Conservation (phyloP, 2,329 filamentous ascomycete species). For the Didymella segeticola region DNA sequence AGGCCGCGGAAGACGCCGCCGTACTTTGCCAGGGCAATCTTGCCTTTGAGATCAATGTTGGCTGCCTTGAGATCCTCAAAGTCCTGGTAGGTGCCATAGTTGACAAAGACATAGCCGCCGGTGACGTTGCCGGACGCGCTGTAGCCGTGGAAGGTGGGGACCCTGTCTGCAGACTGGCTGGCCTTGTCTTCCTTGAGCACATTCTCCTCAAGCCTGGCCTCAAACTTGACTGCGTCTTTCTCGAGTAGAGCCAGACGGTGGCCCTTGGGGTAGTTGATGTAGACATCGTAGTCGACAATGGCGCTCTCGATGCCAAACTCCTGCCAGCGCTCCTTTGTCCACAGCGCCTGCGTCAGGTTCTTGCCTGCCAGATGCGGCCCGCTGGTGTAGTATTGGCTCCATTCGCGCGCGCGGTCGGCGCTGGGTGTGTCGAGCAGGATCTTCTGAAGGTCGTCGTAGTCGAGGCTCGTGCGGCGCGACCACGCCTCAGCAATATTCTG, state of each 20-base stretch:
- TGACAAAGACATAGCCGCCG: constrained; percentile 83
- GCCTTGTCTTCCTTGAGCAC: constrained; percentile 83
- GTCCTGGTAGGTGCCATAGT: constrained; percentile 87
- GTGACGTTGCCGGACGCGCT: constrained; percentile 93
- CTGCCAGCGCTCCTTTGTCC: constrained; percentile 58
- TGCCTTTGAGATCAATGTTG: constrained; percentile 78
- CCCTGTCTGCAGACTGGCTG: constrained; percentile 71
- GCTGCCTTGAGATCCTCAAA: constrained; percentile 81
- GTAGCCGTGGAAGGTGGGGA: constrained; percentile 95
- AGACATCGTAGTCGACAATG: constrained; percentile 59
- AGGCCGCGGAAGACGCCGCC: constrained; percentile 86
- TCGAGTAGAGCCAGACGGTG: constrained; percentile 56
- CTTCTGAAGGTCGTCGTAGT: constrained; percentile 62
- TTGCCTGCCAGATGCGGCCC: constrained; percentile 60
- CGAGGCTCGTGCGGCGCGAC: constrained; percentile 55
- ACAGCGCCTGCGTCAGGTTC: constrained; percentile 59
- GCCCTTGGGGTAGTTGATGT: constrained; percentile 59
- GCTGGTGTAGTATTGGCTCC: constrained; percentile 59
- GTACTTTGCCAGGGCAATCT: constrained; percentile 87
- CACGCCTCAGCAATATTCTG: constrained; percentile 46
- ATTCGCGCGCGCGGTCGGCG: constrained; percentile 57
- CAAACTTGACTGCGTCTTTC: constrained; percentile 65
- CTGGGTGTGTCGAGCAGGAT: constrained; percentile 63
- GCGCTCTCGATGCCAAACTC: constrained; percentile 56
- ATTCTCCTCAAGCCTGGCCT: constrained; percentile 84